Conservation (phyloP, 2,329 filamentous ascomycete species). For the Colletotrichum endophyticum region DNA sequence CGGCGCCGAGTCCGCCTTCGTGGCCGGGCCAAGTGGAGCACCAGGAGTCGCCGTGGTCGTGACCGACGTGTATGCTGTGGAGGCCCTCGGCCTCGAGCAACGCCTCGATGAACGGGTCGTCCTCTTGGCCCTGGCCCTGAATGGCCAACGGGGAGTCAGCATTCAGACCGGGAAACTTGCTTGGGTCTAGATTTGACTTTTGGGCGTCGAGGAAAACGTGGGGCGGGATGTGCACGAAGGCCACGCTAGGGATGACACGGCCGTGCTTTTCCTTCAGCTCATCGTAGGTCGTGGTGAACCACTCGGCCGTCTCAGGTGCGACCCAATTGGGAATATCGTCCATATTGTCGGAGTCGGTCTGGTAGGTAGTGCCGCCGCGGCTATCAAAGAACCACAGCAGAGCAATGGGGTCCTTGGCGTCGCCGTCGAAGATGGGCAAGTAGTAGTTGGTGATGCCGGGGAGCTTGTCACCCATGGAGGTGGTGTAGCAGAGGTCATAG, state of each 20-base stretch:
- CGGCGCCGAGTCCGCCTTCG: slow-evolving; percentile 28
- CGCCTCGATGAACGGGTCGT: slow-evolving; percentile 56
- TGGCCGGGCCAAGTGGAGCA: slow-evolving; percentile 35
- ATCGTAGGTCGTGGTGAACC: slow-evolving; percentile 43
- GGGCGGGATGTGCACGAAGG: slow-evolving; percentile 24
- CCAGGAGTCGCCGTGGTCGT: slow-evolving; percentile 60
- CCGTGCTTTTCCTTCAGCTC: slow-evolving; percentile 18
- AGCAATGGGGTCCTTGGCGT: slow-evolving; percentile 26
- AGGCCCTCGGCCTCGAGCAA: slow-evolving; percentile 51
- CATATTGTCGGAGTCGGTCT: slow-evolving; percentile 27
- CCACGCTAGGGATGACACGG: slow-evolving; percentile 22
- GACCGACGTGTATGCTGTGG: slow-evolving; percentile 57
- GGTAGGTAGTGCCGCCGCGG: slow-evolving; percentile 46
- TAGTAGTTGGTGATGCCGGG: slow-evolving; percentile 25
- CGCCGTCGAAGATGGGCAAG: slow-evolving; percentile 20
- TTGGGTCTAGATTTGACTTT: slow-evolving; percentile 27
- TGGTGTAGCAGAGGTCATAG: slow-evolving; percentile 53
- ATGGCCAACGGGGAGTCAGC: slow-evolving; percentile 27
- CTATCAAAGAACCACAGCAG: slow-evolving; percentile 65
- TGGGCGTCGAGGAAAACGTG: slow-evolving; percentile 21
- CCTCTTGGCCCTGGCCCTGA: slow-evolving; percentile 40
- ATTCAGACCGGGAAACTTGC: slow-evolving; percentile 38
- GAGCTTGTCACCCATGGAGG: slow-evolving; percentile 17
- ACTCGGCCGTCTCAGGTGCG: slow-evolving; percentile 43
- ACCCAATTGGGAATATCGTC: slow-evolving; percentile 46